phyloP scores from a whole-genome alignment of 306 rosid species.

The Cercis canadensis region DNA sequence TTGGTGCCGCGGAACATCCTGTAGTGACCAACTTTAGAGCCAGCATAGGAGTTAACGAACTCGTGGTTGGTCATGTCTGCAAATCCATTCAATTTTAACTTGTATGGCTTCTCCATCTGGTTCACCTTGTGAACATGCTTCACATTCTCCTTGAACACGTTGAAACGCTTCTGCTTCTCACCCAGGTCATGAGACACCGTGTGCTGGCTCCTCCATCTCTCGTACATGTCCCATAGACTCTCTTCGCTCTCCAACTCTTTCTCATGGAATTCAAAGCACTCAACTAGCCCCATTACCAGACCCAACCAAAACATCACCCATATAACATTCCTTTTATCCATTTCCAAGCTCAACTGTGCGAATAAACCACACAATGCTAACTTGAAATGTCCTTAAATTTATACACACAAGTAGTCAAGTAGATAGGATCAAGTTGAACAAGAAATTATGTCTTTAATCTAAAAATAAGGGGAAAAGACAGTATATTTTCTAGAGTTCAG shows the following conservation, averaged over 20 bases:
- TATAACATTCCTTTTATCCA: constrained; percentile 29
- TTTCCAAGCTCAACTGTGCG: neutral
- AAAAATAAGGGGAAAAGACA: too few relatives aligned
- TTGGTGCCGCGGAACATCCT: constrained; percentile 29
- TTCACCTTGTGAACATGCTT: constrained; percentile 52
- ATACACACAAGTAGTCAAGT: too few relatives aligned
- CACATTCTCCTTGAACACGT: constrained; percentile 54
- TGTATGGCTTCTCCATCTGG: constrained; percentile 58
- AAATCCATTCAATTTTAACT: constrained; percentile 57
- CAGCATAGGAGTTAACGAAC: constrained; percentile 42
- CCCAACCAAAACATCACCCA: constrained; percentile 36
- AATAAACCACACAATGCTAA: too few relatives aligned
- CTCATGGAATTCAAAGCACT: constrained; percentile 52
- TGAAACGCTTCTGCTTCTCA: constrained; percentile 53
- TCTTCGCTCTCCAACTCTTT: constrained; percentile 52
- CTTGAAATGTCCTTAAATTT: too few relatives aligned
- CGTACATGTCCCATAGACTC: constrained; percentile 47
- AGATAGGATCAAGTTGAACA: neutral
- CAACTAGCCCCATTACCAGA: constrained; percentile 34
- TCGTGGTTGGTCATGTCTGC: constrained; percentile 55
- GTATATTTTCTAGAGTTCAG: too few relatives aligned
- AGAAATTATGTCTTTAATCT: neutral
- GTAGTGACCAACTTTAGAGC: constrained; percentile 32
- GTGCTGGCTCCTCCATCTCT: constrained; percentile 59
- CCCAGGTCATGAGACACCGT: constrained; percentile 38